These are phyloP conservation scores for Wallemia ichthyophaga DNA, from an alignment of 1,284 basidiomycete genomes.

Conservation along the genomic window DNA sequence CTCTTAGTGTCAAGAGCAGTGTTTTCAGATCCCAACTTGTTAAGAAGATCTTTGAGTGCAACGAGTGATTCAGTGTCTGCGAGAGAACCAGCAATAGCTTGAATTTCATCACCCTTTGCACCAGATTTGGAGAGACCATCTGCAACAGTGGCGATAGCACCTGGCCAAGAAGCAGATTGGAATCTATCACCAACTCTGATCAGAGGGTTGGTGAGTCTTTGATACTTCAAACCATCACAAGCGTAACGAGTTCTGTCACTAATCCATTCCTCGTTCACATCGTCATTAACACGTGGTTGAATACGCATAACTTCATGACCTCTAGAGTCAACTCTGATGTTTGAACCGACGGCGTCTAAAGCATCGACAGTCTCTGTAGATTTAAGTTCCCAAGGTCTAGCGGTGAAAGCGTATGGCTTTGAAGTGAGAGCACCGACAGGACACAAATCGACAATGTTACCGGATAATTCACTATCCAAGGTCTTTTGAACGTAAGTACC, in stretches of 20 bases:
- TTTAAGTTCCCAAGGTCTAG: constrained; percentile 95
- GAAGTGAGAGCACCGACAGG: constrained; percentile 84
- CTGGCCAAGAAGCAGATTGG: constrained; percentile 70
- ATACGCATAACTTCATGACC: constrained; percentile 92
- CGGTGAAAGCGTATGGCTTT: constrained; percentile 92
- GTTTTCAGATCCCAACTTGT: constrained; percentile 87
- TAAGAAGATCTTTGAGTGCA: constrained; percentile 74
- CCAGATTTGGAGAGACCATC: constrained; percentile 49
- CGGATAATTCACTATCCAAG: constrained; percentile 89
- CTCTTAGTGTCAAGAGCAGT: constrained; percentile 44
- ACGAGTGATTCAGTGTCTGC: constrained; percentile 86
- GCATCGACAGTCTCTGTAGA: constrained; percentile 93
- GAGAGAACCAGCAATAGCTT: constrained; percentile 70
- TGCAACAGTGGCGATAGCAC: constrained; percentile 49
- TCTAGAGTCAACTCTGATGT: constrained; percentile 86
- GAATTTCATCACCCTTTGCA: constrained; percentile 79
- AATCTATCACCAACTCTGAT: constrained; percentile 79
- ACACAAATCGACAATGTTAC: constrained; percentile 90
- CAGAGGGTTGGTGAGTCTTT: constrained; percentile 74
- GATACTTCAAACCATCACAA: constrained; percentile 81
- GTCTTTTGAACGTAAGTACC: constrained; percentile 95
- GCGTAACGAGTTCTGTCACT: constrained; percentile 96
- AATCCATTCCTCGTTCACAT: constrained; percentile 99
- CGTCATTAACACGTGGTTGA: constrained; percentile 84
- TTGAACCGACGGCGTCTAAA: constrained; percentile 90